Evolutionary conservation across 805 yeast species (phyloP), one percentile per base, ranked within the genome.

Genomic region (Saccharomycopsis sp.): DNA sequence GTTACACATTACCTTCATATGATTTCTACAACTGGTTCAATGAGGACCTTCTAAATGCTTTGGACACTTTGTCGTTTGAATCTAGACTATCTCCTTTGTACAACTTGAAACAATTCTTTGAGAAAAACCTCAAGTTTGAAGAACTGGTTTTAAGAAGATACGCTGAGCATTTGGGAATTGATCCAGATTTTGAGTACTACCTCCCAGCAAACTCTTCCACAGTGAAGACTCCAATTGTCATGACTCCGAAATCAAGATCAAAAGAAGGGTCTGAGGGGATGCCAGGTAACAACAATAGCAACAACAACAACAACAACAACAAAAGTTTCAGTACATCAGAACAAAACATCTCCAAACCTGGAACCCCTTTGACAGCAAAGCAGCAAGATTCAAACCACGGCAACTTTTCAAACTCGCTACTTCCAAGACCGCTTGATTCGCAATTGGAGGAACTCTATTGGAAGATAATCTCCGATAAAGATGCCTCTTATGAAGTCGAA

Each of bases 71-170:
- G 1, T 53, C 57, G 18, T 61, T 57, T 32, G 65, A 63, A 39
- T 48, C 60, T 1, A 68, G 65, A 42, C 58, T 61, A 34, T 68
- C 80, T 0, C 68, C 80, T 0, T 50, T 70, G 5, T 75, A 73
- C 58, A 71, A 69, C 22, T 57, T 80, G 45, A 62, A 69, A 26
- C 80, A 77, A 50, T 77, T 72, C 52, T 68, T 69, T 56, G 80
- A 75, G 37, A 74, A 73, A 45, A 75, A 77, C 42, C 53, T 63
- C 43, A 61, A 61, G 52, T 62, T 69, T 57, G 50, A 53, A 16
- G 52, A 52, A 19, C 15, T 21, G 9, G 38, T 42, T 20, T 36
- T 45, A 17, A 26, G 34, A n/a, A 34, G 41, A 18, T 45, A 34
- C 23, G 46, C 38, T 13, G 34, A 26, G 4, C 30, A 17, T 7